Percentiles rank a stretch among this genome's conserved stretches.
These are phyloP conservation scores for Rhodotorula paludigena DNA, from an alignment of 768 basidiomycete species.

Conservation along the genomic window DNA sequence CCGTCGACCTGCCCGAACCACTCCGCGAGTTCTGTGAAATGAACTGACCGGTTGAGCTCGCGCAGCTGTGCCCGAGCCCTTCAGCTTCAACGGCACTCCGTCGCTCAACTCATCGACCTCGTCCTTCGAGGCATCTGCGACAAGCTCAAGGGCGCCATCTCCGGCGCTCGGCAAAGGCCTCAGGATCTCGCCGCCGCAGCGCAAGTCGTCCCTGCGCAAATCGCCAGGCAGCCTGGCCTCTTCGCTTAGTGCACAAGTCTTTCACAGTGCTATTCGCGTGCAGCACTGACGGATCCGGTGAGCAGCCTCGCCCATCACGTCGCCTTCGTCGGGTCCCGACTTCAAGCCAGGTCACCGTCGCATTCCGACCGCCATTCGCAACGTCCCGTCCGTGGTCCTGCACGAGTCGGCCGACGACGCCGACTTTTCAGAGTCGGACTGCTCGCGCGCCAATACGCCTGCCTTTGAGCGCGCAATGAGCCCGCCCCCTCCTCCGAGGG, in stretches of 20 bases:
- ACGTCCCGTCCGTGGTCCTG: constrained; percentile 25
- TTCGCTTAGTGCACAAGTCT: background rate
- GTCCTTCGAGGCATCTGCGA: background rate
- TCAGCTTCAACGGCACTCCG: constrained; percentile 1
- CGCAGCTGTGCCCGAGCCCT: background rate
- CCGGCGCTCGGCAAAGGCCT: background rate
- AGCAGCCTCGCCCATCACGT: background rate
- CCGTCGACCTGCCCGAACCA: background rate
- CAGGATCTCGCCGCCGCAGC: background rate
- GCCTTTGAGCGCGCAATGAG: constrained; percentile 13
- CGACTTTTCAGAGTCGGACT: constrained; percentile 7
- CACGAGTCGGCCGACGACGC: constrained; percentile 29
- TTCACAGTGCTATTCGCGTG: too few species aligned
- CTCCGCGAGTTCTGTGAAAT: too few species aligned
- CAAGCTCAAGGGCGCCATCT: too few species aligned
- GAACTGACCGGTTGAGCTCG: background rate
- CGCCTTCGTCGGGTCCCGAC: background rate
- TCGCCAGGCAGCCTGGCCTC: background rate
- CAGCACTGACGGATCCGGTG: too few species aligned
- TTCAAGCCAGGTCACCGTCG: constrained; percentile 30
- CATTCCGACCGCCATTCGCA: constrained; percentile 35
- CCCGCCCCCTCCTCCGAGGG: constrained; percentile 29
- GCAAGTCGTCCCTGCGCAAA: background rate
- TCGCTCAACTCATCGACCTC: background rate
- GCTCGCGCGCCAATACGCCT: constrained; percentile 9